Evolutionary conservation across 768 basidiomycete species (phyloP), one percentile per base, ranked within the genome.

Genomic region (Leccinum sublutescens): DNA sequence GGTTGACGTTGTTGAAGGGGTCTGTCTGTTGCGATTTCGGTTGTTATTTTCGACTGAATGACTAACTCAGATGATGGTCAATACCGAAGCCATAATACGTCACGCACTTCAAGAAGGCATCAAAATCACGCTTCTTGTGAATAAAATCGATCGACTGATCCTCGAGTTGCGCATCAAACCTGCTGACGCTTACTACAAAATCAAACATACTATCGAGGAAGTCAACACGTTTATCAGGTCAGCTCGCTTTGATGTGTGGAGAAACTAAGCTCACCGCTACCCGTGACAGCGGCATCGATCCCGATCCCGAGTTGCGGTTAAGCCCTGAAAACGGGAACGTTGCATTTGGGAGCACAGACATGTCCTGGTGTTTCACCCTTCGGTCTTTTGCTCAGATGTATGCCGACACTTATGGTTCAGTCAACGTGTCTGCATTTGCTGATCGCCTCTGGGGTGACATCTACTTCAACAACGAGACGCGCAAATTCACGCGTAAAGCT

Each of bases 1-100:
- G 1, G 95, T 99, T 3, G 97, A 99, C 67, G 97, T 92, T n/a
- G 91, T 98, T 5, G 97, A 98, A 78, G 97, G 97, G 66, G 96
- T 96, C 70, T 69, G 88, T 77, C 33, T 47, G 33, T 50, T 54
- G 36, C 27, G 7, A 59, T 55, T 61, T 47, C 25, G 36, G n/a
- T 50, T 43, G 14, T 19, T n/a, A 17, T 52, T 54, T 33, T 17
- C n/a, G 55, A 49, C 59, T 67, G 34, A 63, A 72, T 52, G 21
- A 49, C 27, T 52, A 45, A 25, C 21, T 55, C 67, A 93, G 93
- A 79, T 94, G 63, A 96, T 98, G 95, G 88, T 93, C 60, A 91
- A 91, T 62, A 89, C 95, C 17, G 94, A 97, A 76, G 83, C 84
- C 55, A 82, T 94, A 64, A 83, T 98, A 66, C 85, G 93, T 54